Percentiles rank a stretch among this genome's conserved stretches.
These are phyloP conservation scores for Butyriboletus loyo DNA, from an alignment of 768 basidiomycete species.

Conservation along the genomic window DNA sequence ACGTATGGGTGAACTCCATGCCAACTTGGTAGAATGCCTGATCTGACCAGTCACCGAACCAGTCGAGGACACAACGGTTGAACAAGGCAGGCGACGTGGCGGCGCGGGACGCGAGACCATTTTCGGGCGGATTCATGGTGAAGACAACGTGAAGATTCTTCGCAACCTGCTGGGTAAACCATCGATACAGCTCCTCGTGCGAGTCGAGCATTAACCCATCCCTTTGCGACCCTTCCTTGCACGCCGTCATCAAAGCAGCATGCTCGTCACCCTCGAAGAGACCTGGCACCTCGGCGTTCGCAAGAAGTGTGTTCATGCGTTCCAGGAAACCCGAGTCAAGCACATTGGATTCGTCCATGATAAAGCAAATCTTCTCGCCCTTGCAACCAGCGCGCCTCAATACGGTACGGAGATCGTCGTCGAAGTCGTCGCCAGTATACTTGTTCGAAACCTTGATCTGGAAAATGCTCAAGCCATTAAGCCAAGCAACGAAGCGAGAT, in stretches of 20 bases:
- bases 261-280: constrained; percentile 99
- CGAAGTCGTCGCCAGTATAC: constrained; percentile 98
- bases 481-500: constrained; percentile 99
- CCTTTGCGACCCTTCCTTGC: constrained; percentile 98
- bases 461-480: constrained; percentile 98
- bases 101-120: constrained; percentile 91
- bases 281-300: constrained; percentile 99
- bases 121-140: constrained; percentile 98
- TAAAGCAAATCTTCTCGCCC: constrained; percentile 99
- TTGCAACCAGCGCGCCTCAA: constrained; percentile 96
- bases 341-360: constrained; percentile 99
- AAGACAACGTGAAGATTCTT: constrained; percentile 98
- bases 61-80: constrained; percentile 98
- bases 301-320: constrained; percentile 98
- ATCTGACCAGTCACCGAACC: constrained; percentile 99
- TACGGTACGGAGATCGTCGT: constrained; percentile 93
- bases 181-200: constrained; percentile 94
- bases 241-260: constrained; percentile 96
- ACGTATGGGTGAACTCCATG: constrained; percentile 90
- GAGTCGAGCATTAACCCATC: constrained; percentile 98
- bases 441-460: constrained; percentile 99
- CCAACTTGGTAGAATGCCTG: constrained; percentile 99
- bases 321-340: constrained; percentile 98
- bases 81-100: constrained; percentile 97
- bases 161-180: constrained; percentile 99